Evolutionary conservation across 192 early-diverging fungal species (phyloP).

Genomic region (Dissophora ornata): DNA sequence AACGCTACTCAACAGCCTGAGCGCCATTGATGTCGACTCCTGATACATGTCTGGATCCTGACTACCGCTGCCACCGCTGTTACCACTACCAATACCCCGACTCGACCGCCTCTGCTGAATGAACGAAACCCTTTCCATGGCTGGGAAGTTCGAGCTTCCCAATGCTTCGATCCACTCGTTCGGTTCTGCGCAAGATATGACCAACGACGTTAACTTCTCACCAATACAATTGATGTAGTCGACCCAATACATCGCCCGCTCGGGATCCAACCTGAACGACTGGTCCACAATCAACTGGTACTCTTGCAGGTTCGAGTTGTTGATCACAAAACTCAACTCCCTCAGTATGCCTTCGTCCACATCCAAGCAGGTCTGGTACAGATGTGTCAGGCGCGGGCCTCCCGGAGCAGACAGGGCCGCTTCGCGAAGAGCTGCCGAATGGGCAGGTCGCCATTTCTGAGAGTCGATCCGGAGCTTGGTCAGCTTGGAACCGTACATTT

Average conservation of each 20-base stretch:
- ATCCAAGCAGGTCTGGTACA: neutral
- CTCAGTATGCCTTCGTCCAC: slow-evolving; percentile 6
- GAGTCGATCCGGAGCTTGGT: slow-evolving; percentile 2
- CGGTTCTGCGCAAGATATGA: neutral
- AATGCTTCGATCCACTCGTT: slow-evolving; percentile 11
- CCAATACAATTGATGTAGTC: neutral
- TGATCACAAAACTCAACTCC: slow-evolving; percentile 3
- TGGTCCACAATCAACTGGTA: neutral
- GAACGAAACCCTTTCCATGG: slow-evolving; percentile 4
- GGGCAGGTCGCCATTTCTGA: neutral
- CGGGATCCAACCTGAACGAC: neutral
- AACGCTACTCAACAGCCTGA: no score
- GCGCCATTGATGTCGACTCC: no score
- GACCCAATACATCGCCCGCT: slow-evolving; percentile 3
- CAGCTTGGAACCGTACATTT: slow-evolving; percentile 1
- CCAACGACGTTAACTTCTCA: neutral
- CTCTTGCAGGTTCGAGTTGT: neutral
- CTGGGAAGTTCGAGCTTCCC: neutral
- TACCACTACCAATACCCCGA: neutral
- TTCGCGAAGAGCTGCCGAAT: neutral
- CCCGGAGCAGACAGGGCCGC: neutral
- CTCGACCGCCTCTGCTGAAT: neutral
- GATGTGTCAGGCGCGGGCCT: neutral
- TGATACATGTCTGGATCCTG: no score
- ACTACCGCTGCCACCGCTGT: no score